A percentile compares a stretch with the other conserved stretches of the same genome.
phyloP scores from a whole-genome alignment of 306 rosid genomes.

The Rosa multiflora region DNA sequence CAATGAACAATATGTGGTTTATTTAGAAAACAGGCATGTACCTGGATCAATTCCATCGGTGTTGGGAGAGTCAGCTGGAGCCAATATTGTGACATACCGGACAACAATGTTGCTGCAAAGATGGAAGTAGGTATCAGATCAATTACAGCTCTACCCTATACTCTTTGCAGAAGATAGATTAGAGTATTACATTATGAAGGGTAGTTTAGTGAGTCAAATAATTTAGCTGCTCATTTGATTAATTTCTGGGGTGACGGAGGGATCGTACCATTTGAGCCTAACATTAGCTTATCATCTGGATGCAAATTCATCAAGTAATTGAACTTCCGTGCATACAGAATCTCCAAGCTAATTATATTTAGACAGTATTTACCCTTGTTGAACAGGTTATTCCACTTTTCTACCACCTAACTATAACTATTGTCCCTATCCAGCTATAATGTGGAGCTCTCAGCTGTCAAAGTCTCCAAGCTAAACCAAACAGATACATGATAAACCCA shows the following conservation, averaged over 20 bases:
- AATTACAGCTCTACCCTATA: neutral
- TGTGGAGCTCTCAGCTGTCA: neutral
- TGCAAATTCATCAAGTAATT: neutral
- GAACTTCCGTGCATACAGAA: neutral
- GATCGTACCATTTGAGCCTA: no score
- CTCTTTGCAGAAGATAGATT: neutral
- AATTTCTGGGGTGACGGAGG: neutral
- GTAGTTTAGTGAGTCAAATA: neutral
- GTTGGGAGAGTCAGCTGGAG: slow-evolving; percentile 93
- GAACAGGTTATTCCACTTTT: neutral
- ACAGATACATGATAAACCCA: neutral
- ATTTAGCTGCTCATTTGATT: neutral
- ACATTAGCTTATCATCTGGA: neutral
- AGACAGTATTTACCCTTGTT: neutral
- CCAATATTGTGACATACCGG: slow-evolving; percentile 77
- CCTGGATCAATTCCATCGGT: slow-evolving; percentile 99
- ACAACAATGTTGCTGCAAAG: slow-evolving; percentile 79
- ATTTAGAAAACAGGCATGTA: slow-evolving; percentile 12
- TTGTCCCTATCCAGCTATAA: neutral
- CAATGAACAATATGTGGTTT: neutral
- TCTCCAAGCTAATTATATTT: neutral
- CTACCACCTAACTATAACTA: neutral
- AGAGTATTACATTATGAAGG: neutral
- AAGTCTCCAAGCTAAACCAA: neutral
- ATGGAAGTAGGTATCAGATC: slow-evolving; percentile 19